Conservation (phyloP, 1,284 basidiomycete genomes). For the Tylopilus sp. region DNA sequence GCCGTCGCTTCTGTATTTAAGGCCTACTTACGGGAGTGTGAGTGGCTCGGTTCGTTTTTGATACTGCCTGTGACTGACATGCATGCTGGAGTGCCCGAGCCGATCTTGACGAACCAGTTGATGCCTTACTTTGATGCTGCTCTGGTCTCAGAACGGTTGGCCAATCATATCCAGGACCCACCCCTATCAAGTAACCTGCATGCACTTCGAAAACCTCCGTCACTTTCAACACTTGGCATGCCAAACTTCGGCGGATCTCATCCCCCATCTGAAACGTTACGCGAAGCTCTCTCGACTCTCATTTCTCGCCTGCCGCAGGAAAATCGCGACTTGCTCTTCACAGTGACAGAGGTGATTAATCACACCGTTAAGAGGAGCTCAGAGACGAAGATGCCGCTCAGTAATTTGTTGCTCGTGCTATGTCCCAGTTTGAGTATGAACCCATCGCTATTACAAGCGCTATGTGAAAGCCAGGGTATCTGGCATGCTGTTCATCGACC, state of each 20-base stretch:
- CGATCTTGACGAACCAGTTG: conserved; percentile 69
- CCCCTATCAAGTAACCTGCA: conserved; percentile 40
- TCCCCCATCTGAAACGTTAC: conserved; percentile 53
- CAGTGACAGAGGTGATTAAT: conserved; percentile 69
- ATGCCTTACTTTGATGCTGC: conserved; percentile 74
- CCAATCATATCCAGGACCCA: conserved; percentile 29
- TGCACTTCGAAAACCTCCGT: conserved; percentile 68
- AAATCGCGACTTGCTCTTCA: conserved; percentile 69
- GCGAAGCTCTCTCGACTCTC: conserved; percentile 52
- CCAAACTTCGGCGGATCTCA: conserved; percentile 57
- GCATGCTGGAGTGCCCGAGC: conserved; percentile 65
- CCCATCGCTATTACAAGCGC: conserved; percentile 64
- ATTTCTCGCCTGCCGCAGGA: conserved; percentile 64
- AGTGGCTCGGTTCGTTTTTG: conserved; percentile 29
- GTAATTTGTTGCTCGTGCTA: conserved; percentile 75
- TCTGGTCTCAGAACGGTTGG: conserved; percentile 52
- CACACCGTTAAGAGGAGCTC: conserved; percentile 58
- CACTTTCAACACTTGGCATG: conserved; percentile 70
- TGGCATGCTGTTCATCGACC: conserved; percentile 44
- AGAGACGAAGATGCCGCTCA: conserved; percentile 81
- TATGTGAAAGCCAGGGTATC: conserved; percentile 68
- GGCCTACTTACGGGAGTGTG: conserved; percentile 75
- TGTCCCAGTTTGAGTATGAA: conserved; percentile 79
- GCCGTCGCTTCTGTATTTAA: conserved; percentile 87
- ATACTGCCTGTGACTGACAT: conserved; percentile 10